Base-by-base conservation (phyloP, 2,329 filamentous ascomycete genomes). In the Calonectria henricotiae region DNA sequence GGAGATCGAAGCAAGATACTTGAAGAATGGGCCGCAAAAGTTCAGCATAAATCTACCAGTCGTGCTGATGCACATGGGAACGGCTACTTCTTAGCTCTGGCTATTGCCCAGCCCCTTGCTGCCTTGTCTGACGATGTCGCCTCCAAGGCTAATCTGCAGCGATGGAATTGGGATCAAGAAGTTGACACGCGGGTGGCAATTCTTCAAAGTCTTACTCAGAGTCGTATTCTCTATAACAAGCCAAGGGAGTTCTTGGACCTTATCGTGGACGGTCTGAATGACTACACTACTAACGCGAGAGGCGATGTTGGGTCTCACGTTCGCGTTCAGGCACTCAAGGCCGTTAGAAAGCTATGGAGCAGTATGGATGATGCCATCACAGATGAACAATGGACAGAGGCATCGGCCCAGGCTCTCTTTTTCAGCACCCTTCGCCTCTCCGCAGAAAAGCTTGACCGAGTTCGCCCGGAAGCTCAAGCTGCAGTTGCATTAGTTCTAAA, bases 251-350 rank as follows among this genome's bases (percentile, higher is more conserved):
- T 90, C 68, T 70, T 88, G 1, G 75, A 77, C 0, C 72, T 90
- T 1, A 80, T 92, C 9, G 78, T 81, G 0, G 87, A 88, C 46
- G 90, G 92, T 0, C 83, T 99, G 32, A 92, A 96, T 74, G 95
- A 99, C 79, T 98, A 98, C 78, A 97, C 94, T 0, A 95, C 94
- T 4, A 96, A 94, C 74, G 92, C 95, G 15, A 88, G 95, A 67
- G 96, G 96, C 17, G 96, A 99, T 78, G 89, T 98, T 60, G 96
- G 96, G 5, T 97, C 95, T 0, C 89, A 95, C 63, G 93, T 97
- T 4, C 89, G 96, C 4, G 85, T 96, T 5, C 92, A 95, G 80
- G 95, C 94, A 27, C 87, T 98, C 13, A 88, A 92, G 79, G 95
- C 94, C 17, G 89, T 96, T 1, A 89, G 89, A 70, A 90, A 90